Percentiles rank a stretch among this genome's conserved stretches.
Evolutionary conservation across 768 basidiomycete genomes (phyloP).

Genomic region (Melanogaster broomeanus): DNA sequence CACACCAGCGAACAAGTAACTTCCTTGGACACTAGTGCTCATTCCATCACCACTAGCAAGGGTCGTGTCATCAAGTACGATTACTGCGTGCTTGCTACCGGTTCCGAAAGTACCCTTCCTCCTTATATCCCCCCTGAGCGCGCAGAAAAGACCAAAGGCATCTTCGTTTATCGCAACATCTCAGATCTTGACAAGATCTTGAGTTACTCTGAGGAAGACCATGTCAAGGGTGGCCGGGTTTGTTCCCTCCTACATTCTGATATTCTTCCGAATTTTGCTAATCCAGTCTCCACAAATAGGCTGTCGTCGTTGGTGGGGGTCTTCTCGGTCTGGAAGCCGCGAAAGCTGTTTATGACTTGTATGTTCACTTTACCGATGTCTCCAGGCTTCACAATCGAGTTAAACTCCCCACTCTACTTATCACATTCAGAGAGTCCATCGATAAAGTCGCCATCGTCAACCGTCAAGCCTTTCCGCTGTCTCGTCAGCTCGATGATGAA

Average conservation of each 20-base stretch:
- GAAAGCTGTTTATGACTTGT: constrained; percentile 67
- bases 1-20: constrained; percentile 50
- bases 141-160: constrained; percentile 46
- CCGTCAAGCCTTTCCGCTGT: constrained; percentile 52
- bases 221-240: constrained; percentile 37
- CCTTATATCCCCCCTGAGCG: constrained; percentile 49
- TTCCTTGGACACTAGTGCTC: constrained; percentile 37
- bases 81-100: constrained; percentile 68
- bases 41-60: constrained; percentile 49
- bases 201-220: constrained; percentile 49
- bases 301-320: constrained; percentile 65
- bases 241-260: constrained; percentile 2
- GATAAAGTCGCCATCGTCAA: constrained; percentile 54
- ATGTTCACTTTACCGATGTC: constrained; percentile 3
- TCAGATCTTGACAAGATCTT: constrained; percentile 67
- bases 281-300: background rate
- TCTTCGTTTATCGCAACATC: constrained; percentile 75
- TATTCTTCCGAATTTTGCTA: background rate
- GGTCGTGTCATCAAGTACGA: constrained; percentile 53
- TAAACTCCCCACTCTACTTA: background rate
- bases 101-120: constrained; percentile 65
- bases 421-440: constrained; percentile 31
- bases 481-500: constrained; percentile 57
- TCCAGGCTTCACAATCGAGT: background rate
- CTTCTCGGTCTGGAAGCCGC: constrained; percentile 75